Evolutionary conservation across 495 filamentous ascomycete species (phyloP), one percentile per base, ranked within the genome.

Genomic region (Astrothelium macrocarpum): DNA sequence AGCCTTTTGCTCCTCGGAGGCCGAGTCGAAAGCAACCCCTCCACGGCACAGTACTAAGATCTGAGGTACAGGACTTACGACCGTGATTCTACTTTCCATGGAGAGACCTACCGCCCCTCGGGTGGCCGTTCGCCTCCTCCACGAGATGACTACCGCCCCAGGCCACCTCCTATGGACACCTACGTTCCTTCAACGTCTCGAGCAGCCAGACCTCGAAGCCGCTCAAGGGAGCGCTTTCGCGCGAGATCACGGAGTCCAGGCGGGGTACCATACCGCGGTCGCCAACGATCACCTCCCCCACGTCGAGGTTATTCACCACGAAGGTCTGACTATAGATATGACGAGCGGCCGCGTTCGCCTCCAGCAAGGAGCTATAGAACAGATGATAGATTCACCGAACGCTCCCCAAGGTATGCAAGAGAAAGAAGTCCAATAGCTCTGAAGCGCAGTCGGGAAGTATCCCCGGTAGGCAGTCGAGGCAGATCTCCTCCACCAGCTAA

Each of bases 241-340:
- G 71, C 68, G 11, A 61, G 74, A 59, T 77, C 75, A 34, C 65
- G 75, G 20, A 75, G 71, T 59, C 75, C 75, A 7, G 68, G 64
- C 53, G n/a, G n/a, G n/a, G 59, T 12, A 32, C n/a, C 53, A 9
- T 63, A 32, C 29, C 66, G 71, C 53, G 72, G 64, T 12, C 64
- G 74, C 42, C 71, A 71, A 36, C 62, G 76, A 29, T 78, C 76
- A 28, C 76, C 76, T 5, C 69, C 70, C 9, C 73, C 49, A 26
- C 20, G 73, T 14, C 65, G 74, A 9, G 65, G 32, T 26, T 71
- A 60, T 49, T 75, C 72, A 16, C 73, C 74, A 2, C 59, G 68
- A 26, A 62, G 71, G 7, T 66, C 68, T 32, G 63, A 70, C 16
- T 69, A 61, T 25, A 56, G 49, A 56, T 29, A 56, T 56, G 49